A percentile compares a stretch with the other conserved stretches of the same genome.
These are phyloP conservation scores for Aspergillus ibericus DNA, from an alignment of 2,329 filamentous ascomycete species.

Conservation along the genomic window DNA sequence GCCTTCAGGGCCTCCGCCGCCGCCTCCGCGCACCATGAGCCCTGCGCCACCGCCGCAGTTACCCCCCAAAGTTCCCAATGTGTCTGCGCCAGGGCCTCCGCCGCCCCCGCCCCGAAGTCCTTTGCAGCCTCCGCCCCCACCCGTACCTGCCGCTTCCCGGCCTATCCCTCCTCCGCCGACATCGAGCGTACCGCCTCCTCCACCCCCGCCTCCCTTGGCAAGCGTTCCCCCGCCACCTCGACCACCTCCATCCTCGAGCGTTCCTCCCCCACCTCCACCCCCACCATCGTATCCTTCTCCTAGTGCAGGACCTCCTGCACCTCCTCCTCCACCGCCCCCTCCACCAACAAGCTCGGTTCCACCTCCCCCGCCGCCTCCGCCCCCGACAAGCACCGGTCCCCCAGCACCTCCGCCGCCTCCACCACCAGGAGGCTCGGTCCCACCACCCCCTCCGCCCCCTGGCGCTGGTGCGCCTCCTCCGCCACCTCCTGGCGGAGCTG, in stretches of 20 bases:
- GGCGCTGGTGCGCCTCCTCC: conserved; percentile 37
- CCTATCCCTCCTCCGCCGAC: conserved; percentile 32
- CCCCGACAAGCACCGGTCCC: conserved; percentile 34
- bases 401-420: conserved; percentile 43
- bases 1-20: conserved; percentile 64
- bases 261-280: conserved; percentile 51
- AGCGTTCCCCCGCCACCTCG: conserved; percentile 56
- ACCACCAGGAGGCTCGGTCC: conserved; percentile 28
- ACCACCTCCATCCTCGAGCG: conserved; percentile 35
- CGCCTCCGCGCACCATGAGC: conserved; percentile 52
- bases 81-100: conserved; percentile 42
- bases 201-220: conserved; percentile 26
- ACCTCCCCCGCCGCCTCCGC: conserved; percentile 30
- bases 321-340: conserved; percentile 36
- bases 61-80: conserved; percentile 45
- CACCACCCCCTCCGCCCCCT: conserved; percentile 48
- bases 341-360: conserved; percentile 40
- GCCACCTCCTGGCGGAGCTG: conserved; percentile 36
- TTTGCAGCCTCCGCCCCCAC: conserved; percentile 45
- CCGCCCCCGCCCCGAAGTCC: conserved; percentile 58
- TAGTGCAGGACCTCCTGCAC: conserved; percentile 29
- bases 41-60: conserved; percentile 52
- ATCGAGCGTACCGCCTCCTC: conserved; percentile 31
- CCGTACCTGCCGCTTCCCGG: conserved; percentile 35
- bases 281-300: conserved; percentile 31